Percentiles rank a stretch among this genome's conserved stretches.
Evolutionary conservation across 2,329 filamentous ascomycete genomes (phyloP).

Genomic region (Tolypocladium nubicola): DNA sequence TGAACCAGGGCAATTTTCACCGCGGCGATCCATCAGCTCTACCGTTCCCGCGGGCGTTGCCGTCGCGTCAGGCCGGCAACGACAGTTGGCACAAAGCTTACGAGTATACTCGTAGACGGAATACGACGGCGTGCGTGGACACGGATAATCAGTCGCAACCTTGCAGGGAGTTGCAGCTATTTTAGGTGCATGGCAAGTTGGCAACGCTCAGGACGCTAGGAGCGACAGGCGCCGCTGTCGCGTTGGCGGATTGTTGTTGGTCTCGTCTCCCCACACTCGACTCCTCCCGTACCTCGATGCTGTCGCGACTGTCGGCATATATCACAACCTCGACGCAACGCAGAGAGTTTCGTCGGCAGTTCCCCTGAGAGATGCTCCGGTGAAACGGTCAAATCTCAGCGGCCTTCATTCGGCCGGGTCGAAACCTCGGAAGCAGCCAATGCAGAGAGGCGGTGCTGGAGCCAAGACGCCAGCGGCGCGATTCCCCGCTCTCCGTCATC

Average conservation of each 20-base stretch:
- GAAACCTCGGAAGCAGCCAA: background rate
- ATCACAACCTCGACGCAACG: background rate
- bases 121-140: too few species aligned
- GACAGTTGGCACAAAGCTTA: background rate
- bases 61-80: too few species aligned
- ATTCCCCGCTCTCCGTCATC: background rate
- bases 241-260: background rate
- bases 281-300: too few species aligned
- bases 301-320: background rate
- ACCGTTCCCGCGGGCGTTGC: too few species aligned
- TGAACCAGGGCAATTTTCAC: background rate
- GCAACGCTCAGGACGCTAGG: background rate
- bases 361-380: background rate
- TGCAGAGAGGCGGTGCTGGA: background rate
- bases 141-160: background rate
- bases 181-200: background rate
- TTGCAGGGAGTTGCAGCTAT: background rate
- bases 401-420: background rate
- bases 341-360: background rate
- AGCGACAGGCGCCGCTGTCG: background rate
- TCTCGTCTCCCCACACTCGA: background rate
- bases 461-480: background rate
- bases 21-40: background rate
- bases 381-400: background rate
- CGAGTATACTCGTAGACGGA: background rate